A percentile compares a stretch with the other conserved stretches of the same genome.
Evolutionary conservation across 1,284 basidiomycete genomes (phyloP).

Genomic region (Puccinia novopanici): DNA sequence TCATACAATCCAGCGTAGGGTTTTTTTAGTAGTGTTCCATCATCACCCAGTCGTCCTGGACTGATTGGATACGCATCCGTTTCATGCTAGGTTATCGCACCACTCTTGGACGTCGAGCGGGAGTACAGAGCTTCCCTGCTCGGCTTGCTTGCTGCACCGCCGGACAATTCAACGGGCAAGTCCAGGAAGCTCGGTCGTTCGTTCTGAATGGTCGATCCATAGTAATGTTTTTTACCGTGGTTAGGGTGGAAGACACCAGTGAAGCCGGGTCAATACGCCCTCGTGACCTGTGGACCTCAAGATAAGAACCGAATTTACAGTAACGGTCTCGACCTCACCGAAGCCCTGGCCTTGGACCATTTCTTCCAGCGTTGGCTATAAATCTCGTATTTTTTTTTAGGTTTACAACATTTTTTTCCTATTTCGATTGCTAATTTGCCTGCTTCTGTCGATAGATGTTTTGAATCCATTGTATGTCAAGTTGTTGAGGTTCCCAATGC

Average conservation of each 20-base stretch:
- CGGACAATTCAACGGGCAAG: slow-evolving; percentile 1
- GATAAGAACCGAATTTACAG: slow-evolving; percentile 50
- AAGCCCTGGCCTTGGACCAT: slow-evolving; percentile 41
- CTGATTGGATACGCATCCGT: too few species aligned
- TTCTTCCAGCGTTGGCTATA: slow-evolving; percentile 41
- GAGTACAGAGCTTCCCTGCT: slow-evolving; percentile 43
- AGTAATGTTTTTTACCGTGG: background rate
- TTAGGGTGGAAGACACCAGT: slow-evolving; percentile 48
- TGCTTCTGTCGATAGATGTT: slow-evolving; percentile 18
- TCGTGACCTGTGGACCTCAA: slow-evolving; percentile 51
- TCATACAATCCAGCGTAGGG: slow-evolving; percentile 36
- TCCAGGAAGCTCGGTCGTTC: background rate
- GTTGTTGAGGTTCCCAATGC: slow-evolving; percentile 55
- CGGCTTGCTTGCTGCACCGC: background rate
- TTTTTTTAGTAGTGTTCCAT: background rate
- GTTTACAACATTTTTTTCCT: background rate
- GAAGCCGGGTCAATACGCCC: slow-evolving; percentile 49
- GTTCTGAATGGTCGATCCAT: background rate
- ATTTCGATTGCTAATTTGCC: background rate
- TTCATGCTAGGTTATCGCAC: slow-evolving; percentile 20
- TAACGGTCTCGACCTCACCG: slow-evolving; percentile 49
- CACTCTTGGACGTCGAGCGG: slow-evolving; percentile 42
- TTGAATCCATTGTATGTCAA: slow-evolving; percentile 49
- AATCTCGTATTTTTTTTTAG: background rate
- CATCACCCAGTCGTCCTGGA: too few species aligned